Evolutionary conservation across 345 rosid species (phyloP).

Genomic region (Anastatica hierochuntica): DNA sequence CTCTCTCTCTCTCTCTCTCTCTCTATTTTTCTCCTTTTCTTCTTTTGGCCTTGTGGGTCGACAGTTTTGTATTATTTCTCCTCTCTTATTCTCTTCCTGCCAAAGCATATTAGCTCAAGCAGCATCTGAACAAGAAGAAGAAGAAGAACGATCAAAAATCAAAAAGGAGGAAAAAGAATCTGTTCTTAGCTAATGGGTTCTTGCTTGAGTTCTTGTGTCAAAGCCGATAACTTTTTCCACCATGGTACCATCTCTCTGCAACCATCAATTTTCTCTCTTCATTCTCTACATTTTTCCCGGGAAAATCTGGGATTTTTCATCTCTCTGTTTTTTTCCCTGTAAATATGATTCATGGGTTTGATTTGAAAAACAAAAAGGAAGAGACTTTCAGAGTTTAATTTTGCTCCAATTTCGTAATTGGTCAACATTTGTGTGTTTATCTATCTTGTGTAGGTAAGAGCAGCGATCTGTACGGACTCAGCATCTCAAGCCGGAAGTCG

Average conservation of each 20-base stretch:
- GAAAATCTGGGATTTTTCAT: too few relatives aligned
- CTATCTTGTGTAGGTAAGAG: conserved; percentile 25
- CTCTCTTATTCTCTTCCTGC: not conserved
- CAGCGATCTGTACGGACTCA: conserved; percentile 27
- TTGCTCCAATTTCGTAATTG: not conserved
- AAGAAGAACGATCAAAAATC: not conserved
- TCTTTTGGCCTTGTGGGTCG: not conserved
- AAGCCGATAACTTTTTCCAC: conserved; percentile 11
- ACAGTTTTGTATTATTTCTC: too few relatives aligned
- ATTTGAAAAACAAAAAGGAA: too few relatives aligned
- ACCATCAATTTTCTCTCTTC: not conserved
- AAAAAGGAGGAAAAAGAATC: not conserved
- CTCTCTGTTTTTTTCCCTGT: not conserved
- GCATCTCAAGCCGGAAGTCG: conserved; percentile 37
- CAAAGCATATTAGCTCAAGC: conserved; percentile 8
- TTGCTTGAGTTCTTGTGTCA: conserved; percentile 25
- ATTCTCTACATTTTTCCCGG: too few relatives aligned
- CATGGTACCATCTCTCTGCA: conserved; percentile 18
- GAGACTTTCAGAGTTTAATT: not conserved
- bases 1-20: not conserved
- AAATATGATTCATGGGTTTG: too few relatives aligned
- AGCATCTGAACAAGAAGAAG: not conserved
- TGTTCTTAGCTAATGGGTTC: conserved; percentile 22
- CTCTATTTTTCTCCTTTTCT: too few relatives aligned
- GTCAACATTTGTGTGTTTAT: not conserved